Base-by-base conservation (phyloP, 2,329 filamentous ascomycete genomes). In the Pseudocercospora fijiensis region DNA sequence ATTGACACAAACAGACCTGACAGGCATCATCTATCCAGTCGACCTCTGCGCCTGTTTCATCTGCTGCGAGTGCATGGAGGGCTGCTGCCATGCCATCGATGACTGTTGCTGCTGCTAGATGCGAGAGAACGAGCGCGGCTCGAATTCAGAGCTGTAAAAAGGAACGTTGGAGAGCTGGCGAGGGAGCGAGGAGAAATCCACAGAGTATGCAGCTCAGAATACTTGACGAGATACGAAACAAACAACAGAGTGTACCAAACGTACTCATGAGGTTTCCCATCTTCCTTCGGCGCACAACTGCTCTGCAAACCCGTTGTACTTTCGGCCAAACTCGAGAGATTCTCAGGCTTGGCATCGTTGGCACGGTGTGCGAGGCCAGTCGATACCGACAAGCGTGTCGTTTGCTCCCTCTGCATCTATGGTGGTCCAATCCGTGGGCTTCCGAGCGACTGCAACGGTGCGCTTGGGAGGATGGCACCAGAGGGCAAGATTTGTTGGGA, bases 371-470 rank as follows among this genome's bases (percentile, higher is more conserved):
- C 37, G 47, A 82, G 79, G 0, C 84, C 84, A 85, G 70, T 86
- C 84, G 63, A 80, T 83, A n/a, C 84, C 85, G 1, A 79, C 69
- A 5, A 82, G 72, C 1, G 76, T 72, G 6, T 81, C 82, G 0
- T 74, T 68, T 0, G 70, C 69, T 1, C 72, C 66, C 1, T 72
- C 20, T 24, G 63, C 61, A 5, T 77, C 76, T 24, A 83, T 66
- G 60, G 80, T 78, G 67, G 83, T 84, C 81, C 80, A 84, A 69
- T 85, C 84, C 0, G 82, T 82, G 1, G 84, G 83, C 65, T 85
- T 85, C 24, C 85, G 70, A 3, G 81, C 84, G 0, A 84, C 78
- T 3, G 78, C 78, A 11, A 77, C 76, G 3, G 77, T 81, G 79
- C 76, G 0, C 77, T 78, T 62, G 79, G 80, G 0, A 72, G 79